Base-by-base conservation (phyloP, 1,139 yeast genomes). In the Taphrina confusa region DNA sequence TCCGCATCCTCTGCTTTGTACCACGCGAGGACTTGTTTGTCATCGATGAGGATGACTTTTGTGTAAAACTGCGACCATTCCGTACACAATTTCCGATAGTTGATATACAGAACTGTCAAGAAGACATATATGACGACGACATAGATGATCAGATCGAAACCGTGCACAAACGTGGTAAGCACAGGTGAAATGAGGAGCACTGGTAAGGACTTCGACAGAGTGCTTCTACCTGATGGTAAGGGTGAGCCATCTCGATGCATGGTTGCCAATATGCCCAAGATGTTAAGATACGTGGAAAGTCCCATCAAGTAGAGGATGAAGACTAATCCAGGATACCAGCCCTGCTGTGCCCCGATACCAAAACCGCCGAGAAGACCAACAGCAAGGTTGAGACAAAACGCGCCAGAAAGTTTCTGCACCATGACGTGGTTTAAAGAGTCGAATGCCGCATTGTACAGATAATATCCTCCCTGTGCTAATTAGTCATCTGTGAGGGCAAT, bases 31-130 rank as follows among this genome's bases (percentile, higher is more conserved):
- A 47, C 52, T 33, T 47, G 39, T 14, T 47, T 47, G 33, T 47
- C 52, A 22, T 47, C 52, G 6, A 33, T 47, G 18, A 22, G 28
- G 14, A 18, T 31, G 31, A 47, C 23, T 14, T 31, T 31, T 12
- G 52, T 47, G 23, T 47, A 28, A 12, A 31, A 47, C 16, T 47
- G 52, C 31, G 52, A 47, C 52, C 52, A 47, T 33, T 47, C 52
- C 30, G 42, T 25, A 25, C 39, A 31, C 40, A 47, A 14, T n/a
- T 27, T 6, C 8, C 52, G 31, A 20, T 33, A 47, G 16, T 47
- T 47, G 4, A 16, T n/a, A 16, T 47, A 47, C 12, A 47, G 52
- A 16, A 47, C 30, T 27, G 34, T 25, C 18, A 47, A 42, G 22
- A 47, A 47, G 16, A 31, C 34, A 14, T 47, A 47, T 12, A 47